Evolutionary conservation across 2,329 filamentous ascomycete species (phyloP), one percentile per base, ranked within the genome.

Genomic region (Chaetomium globosum): DNA sequence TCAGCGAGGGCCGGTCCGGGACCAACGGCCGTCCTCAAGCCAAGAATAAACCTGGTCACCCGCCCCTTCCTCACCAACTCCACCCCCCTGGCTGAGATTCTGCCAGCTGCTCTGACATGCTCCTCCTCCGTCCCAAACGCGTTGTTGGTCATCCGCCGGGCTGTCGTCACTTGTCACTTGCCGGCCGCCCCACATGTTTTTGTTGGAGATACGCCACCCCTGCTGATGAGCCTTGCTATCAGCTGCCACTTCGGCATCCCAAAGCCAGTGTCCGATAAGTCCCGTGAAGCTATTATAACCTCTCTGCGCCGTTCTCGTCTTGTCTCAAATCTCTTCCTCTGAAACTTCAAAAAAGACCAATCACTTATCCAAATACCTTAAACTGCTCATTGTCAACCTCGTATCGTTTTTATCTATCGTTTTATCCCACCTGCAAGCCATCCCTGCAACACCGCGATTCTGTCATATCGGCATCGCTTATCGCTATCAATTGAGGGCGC

Each of bases 21-120:
- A n/a, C 39, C 39, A 43, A 43, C 39, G 48, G 33, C 49, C 48
- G 61, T 57, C 36, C 30, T 39, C 4, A 59, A 19, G 46, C 46
- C 64, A 62, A 62, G 55, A 60, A 65, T 59, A 62, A 55, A 7
- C 51, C 51, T 58, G 63, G 63, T 65, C 63, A 65, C 46, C 58
- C 39, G 62, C 58, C 63, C 52, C n/a, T 58, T 26, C 58, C 39
- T 55, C 62, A 57, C 49, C 51, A 46, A 28, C 39, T 59, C 54
- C 54, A 54, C 36, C 43, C 58, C 49, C 19, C 58, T 61, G 26
- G 8, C 56, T 23, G 31, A 23, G 31, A 36, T 36, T 30, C 23
- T 19, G 61, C 30, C 61, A 57, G 61, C 53, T 63, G 43, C 36
- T 4, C 26, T 26, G 26, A 26, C 26, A 26, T 26, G 26, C 26